Percentiles rank a stretch among this genome's conserved stretches.
Evolutionary conservation across 1,284 basidiomycete genomes (phyloP).

Genomic region (Blastosporella zonata): DNA sequence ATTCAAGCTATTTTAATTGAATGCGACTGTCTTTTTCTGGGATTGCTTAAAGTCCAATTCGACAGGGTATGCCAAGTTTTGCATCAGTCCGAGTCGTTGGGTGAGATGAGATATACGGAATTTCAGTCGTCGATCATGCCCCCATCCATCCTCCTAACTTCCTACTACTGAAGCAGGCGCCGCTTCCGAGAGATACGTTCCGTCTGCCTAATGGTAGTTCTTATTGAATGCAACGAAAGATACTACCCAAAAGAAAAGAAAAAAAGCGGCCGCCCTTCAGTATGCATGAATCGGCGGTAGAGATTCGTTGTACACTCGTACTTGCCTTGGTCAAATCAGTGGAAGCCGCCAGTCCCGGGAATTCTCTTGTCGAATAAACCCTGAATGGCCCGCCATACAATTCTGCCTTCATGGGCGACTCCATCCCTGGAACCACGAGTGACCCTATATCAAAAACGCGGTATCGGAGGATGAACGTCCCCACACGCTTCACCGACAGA

Average conservation of each 20-base stretch:
- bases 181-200: not conserved
- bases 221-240: conserved; percentile 62
- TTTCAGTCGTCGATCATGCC: too few species aligned
- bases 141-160: too few species aligned
- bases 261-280: not conserved
- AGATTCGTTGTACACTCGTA: not conserved
- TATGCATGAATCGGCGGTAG: not conserved
- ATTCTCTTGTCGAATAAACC: conserved; percentile 77
- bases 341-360: conserved; percentile 67
- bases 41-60: too few species aligned
- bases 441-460: conserved; percentile 66
- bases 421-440: conserved; percentile 29
- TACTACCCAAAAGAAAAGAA: conserved; percentile 44
- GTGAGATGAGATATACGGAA: too few species aligned
- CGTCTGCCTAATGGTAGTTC: conserved; percentile 66
- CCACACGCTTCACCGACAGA: conserved; percentile 63
- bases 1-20: too few species aligned
- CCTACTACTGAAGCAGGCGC: too few species aligned
- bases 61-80: too few species aligned
- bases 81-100: too few species aligned
- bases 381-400: conserved; percentile 65
- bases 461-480: conserved; percentile 64
- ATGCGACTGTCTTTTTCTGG: too few species aligned
- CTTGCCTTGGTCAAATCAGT: conserved; percentile 71
- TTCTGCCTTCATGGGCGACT: conserved; percentile 57